Percentiles rank a stretch among this genome's conserved stretches.
Conservation (phyloP, 1,284 basidiomycete genomes). For the Lignosus rhinocerotis region DNA sequence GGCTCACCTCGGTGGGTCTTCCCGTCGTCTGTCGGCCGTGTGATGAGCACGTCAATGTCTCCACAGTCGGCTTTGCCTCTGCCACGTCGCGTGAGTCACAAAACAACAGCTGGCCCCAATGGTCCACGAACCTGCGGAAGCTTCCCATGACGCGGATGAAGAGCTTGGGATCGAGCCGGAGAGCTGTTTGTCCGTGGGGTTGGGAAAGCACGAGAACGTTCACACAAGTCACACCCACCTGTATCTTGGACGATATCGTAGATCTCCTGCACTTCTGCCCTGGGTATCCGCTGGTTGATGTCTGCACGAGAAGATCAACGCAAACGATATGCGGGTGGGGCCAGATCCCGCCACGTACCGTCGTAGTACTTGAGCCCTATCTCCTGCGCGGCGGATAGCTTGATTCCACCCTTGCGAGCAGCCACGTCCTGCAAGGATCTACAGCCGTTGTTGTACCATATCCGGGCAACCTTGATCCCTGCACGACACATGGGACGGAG, state of each 20-base stretch:
- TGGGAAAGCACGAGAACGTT: background rate
- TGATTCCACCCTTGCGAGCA: slow-evolving; percentile 57
- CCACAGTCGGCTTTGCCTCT: slow-evolving; percentile 80
- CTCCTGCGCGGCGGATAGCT: slow-evolving; percentile 64
- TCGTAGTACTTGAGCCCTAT: slow-evolving; percentile 81
- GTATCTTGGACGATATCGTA: slow-evolving; percentile 71
- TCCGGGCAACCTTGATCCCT: slow-evolving; percentile 65
- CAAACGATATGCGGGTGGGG: background rate
- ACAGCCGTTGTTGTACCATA: slow-evolving; percentile 78
- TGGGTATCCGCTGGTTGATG: slow-evolving; percentile 80
- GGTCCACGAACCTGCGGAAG: slow-evolving; percentile 64
- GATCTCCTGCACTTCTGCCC: slow-evolving; percentile 73
- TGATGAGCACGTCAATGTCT: slow-evolving; percentile 89
- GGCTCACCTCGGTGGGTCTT: slow-evolving; percentile 64
- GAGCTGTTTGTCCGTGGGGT: slow-evolving; percentile 43
- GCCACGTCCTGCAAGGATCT: slow-evolving; percentile 76
- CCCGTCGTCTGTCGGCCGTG: slow-evolving; percentile 71
- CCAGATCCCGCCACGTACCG: slow-evolving; percentile 41
- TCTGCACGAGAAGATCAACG: slow-evolving; percentile 45
- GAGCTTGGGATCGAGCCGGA: slow-evolving; percentile 69
- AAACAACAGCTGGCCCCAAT: background rate
- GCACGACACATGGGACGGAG: background rate
- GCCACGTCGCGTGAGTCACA: slow-evolving; percentile 4
- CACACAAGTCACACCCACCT: slow-evolving; percentile 42
- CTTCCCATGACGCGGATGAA: slow-evolving; percentile 89